Base-by-base conservation (phyloP, 495 filamentous ascomycete genomes). In the Neurospora terricola region DNA sequence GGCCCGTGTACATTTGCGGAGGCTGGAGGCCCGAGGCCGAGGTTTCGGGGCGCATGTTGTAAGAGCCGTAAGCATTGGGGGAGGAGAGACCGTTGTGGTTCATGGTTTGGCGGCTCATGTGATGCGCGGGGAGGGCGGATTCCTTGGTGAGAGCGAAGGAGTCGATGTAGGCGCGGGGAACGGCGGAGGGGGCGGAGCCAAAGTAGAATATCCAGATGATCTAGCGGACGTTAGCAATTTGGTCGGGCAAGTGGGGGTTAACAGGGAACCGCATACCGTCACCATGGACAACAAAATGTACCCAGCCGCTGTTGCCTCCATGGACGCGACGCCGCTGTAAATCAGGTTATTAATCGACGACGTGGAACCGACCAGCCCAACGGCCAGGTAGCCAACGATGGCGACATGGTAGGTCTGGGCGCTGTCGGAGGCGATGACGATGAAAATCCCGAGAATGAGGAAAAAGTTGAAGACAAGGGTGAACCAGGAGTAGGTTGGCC, bases 161-260 rank as follows among this genome's bases (percentile, higher is more conserved):
- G 82, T 99, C 96, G 74, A 98, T 91, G 79, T 95, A 97, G 45
- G 92, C 91, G 72, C 94, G 93, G 75, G 94, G 92, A 71, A 90
- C 86, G n/a, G 94, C 93, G 70, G 93, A 90, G 7, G 96, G 94
- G 3, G 92, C 90, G 9, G 96, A 97, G 72, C 96, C 96, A 78
- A 97, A 99, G 84, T 98, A 97, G 84, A 97, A 97, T 74, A 98
- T 97, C 96, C 96, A 99, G 69, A 98, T 88, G 77, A 98, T 92
- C 95, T 98, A 74, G 66, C 3, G 1, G 4, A 34, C 14, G 70
- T 80, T 72, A 82, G 78, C 69, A 16, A n/a, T 69, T n/a, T 16
- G 12, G 7, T 9, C 16, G 9, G 5, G 4, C 48, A 43, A 5
- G 9, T 18, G 45, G 18, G 30, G 66, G 45, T 39, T 48, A 9